Conservation (phyloP, 352 stramenopile genomes). For the Saprolegnia diclina region DNA sequence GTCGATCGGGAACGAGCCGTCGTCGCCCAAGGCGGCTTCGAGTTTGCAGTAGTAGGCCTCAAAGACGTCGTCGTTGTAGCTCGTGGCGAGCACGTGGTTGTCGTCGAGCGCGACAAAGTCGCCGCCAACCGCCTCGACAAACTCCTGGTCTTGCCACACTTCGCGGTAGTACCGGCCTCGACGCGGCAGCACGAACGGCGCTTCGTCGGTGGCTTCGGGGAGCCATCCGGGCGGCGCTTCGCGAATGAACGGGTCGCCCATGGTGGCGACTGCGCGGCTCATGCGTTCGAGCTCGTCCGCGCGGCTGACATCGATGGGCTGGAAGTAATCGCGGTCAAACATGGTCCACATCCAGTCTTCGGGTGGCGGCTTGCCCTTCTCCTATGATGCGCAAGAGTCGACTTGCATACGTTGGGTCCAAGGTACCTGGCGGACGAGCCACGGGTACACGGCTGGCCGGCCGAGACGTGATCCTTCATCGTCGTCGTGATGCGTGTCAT, state of each 20-base stretch:
- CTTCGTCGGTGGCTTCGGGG: background rate
- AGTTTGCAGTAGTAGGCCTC: conserved; percentile 43
- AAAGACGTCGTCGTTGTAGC: conserved; percentile 75
- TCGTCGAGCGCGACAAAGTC: conserved; percentile 39
- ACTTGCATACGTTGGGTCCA: background rate
- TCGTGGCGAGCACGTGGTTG: conserved; percentile 58
- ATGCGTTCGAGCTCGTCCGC: background rate
- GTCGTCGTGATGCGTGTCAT: no score
- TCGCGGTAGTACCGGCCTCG: conserved; percentile 68
- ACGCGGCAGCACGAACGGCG: conserved; percentile 22
- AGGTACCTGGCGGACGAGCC: conserved; percentile 5
- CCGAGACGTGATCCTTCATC: no score
- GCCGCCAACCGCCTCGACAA: conserved; percentile 31
- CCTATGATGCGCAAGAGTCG: background rate
- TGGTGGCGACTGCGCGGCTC: background rate
- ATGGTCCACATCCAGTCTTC: conserved; percentile 24
- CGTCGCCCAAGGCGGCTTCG: background rate
- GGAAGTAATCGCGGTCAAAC: conserved; percentile 19
- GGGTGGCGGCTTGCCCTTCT: background rate
- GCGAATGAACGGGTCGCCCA: background rate
- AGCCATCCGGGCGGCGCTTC: background rate
- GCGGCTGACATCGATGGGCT: background rate
- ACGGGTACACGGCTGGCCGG: background rate
- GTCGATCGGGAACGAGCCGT: conserved; percentile 30
- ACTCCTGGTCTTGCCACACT: conserved; percentile 72